Evolutionary conservation across 805 yeast species (phyloP).

Genomic region (Candida peoriensis): DNA sequence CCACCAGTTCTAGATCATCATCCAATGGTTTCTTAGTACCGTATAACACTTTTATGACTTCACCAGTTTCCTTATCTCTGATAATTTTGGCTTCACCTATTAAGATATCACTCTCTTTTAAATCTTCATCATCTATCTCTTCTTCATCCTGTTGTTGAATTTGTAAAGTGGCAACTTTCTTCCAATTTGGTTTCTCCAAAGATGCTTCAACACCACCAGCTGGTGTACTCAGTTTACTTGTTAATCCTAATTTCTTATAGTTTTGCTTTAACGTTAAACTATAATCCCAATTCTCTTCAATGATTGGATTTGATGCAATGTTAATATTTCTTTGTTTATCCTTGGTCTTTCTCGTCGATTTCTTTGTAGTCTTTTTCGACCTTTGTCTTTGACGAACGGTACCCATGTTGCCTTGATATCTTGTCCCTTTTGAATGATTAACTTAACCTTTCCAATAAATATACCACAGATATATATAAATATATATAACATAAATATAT

Average conservation of each 20-base stretch:
- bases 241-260: constrained; percentile 75
- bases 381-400: constrained; percentile 84
- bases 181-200: constrained; percentile 31
- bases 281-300: constrained; percentile 88
- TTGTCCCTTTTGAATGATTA: background rate
- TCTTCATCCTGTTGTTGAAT: constrained; percentile 10
- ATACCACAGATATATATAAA: too few species aligned
- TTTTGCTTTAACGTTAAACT: constrained; percentile 78
- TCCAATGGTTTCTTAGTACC: constrained; percentile 50
- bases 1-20: constrained; percentile 29
- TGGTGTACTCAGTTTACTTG: constrained; percentile 55
- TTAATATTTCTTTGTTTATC: constrained; percentile 65
- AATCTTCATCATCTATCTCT: constrained; percentile 24
- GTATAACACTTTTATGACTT: constrained; percentile 60
- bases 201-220: constrained; percentile 81
- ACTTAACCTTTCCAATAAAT: background rate
- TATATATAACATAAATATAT: background rate
- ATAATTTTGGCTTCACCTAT: constrained; percentile 76
- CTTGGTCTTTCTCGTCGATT: constrained; percentile 64
- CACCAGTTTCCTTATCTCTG: constrained; percentile 64
- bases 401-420: constrained; percentile 39
- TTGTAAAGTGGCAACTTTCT: constrained; percentile 26
- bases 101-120: constrained; percentile 51
- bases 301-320: constrained; percentile 69
- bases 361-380: constrained; percentile 64